phyloP scores from a whole-genome alignment of 345 rosid genomes.

The Mallotus nudiflorus region DNA sequence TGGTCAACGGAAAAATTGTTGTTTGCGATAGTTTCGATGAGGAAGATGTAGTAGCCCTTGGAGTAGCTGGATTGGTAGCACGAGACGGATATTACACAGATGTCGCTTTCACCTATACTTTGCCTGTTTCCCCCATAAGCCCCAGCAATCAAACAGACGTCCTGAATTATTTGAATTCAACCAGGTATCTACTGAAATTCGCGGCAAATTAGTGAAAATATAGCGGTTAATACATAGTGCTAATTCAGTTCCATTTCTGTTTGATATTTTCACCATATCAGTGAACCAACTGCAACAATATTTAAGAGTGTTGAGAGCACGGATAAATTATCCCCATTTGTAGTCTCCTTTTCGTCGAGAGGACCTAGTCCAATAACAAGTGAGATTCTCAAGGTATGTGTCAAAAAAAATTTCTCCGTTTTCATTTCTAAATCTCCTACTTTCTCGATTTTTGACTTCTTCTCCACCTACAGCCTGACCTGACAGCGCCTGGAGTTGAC shows the following conservation, averaged over 20 bases:
- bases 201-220: neutral
- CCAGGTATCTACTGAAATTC: neutral
- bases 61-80: slow-evolving; percentile 30
- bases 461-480: slow-evolving; percentile 35
- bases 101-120: neutral
- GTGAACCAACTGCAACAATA: slow-evolving; percentile 38
- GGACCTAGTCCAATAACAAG: slow-evolving; percentile 36
- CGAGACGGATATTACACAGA: neutral
- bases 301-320: slow-evolving; percentile 7
- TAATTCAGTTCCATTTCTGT: neutral
- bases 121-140: neutral
- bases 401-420: neutral
- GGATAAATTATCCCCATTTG: slow-evolving; percentile 25
- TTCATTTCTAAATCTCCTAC: neutral
- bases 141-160: neutral
- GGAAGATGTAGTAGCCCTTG: slow-evolving; percentile 1
- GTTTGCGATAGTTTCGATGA: slow-evolving; percentile 22
- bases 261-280: neutral
- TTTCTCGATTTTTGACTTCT: neutral
- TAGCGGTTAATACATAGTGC: neutral
- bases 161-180: neutral
- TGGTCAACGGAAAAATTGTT: slow-evolving; percentile 40
- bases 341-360: slow-evolving; percentile 34
- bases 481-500: slow-evolving; percentile 43
- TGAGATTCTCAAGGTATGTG: slow-evolving; percentile 34